These are phyloP conservation scores for Furculomyces boomerangus DNA, from an alignment of 371 early-diverging fungal species.

Conservation along the genomic window DNA sequence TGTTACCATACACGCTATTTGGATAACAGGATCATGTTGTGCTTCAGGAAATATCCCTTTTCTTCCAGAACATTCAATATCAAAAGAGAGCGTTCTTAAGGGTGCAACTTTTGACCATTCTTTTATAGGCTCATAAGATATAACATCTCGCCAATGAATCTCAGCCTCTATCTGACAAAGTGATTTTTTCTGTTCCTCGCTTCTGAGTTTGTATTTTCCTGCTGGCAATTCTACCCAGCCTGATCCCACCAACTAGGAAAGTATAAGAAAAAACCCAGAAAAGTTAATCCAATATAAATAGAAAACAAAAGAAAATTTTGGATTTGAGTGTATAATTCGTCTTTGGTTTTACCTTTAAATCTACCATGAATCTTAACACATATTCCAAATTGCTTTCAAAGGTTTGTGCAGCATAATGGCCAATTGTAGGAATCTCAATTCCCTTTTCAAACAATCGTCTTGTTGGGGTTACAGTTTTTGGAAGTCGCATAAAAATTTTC, in stretches of 20 bases:
- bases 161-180: constrained; percentile 74
- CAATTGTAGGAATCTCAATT: constrained; percentile 29
- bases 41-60: constrained; percentile 96
- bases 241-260: constrained; percentile 38
- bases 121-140: constrained; percentile 73
- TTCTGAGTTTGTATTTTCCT: constrained; percentile 36
- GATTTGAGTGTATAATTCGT: no score
- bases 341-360: constrained; percentile 42
- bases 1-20: constrained; percentile 94
- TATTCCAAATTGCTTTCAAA: constrained; percentile 91
- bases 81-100: constrained; percentile 90
- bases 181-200: constrained; percentile 24
- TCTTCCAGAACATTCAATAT: constrained; percentile 98
- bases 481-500: constrained; percentile 42
- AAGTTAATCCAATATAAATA: no score
- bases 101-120: constrained; percentile 93
- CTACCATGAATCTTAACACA: constrained; percentile 95
- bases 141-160: constrained; percentile 33
- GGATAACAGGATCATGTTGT: constrained; percentile 93
- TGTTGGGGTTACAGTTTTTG: constrained; percentile 25
- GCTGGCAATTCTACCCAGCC: constrained; percentile 86
- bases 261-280: constrained; percentile 6
- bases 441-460: constrained; percentile 31
- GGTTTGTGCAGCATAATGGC: constrained; percentile 30
- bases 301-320: no score